Percentiles rank a stretch among this genome's conserved stretches.
phyloP scores from a whole-genome alignment of 495 filamentous ascomycete genomes.

The Penicillium steckii region DNA sequence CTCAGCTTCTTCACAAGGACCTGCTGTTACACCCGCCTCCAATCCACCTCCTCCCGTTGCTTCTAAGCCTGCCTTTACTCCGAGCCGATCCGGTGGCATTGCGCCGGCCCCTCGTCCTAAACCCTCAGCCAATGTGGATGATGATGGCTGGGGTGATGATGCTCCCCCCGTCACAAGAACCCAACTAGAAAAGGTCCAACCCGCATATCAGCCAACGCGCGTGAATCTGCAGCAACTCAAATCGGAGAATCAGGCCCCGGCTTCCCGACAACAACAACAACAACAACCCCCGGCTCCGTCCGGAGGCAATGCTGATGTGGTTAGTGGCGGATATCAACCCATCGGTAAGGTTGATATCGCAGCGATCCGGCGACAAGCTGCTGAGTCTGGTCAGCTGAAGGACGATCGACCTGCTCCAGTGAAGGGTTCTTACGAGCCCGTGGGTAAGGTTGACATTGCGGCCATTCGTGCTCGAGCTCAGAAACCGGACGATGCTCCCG shows the following conservation, averaged over 20 bases:
- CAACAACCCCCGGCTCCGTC: constrained; percentile 31
- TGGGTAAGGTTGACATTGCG: constrained; percentile 93
- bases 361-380: constrained; percentile 77
- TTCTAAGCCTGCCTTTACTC: constrained; percentile 87
- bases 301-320: constrained; percentile 58
- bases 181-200: constrained; percentile 86
- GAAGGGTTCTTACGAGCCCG: constrained; percentile 88
- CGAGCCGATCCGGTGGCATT: constrained; percentile 65
- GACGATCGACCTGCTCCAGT: constrained; percentile 80
- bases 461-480: constrained; percentile 83
- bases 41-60: constrained; percentile 68
- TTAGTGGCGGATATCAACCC: constrained; percentile 91
- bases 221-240: constrained; percentile 81
- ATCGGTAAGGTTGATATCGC: constrained; percentile 96
- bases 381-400: constrained; percentile 52
- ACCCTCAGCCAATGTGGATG: constrained; percentile 48
- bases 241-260: constrained; percentile 64
- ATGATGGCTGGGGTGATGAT: constrained; percentile 95
- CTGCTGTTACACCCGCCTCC: constrained; percentile 33
- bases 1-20: constrained; percentile 58
- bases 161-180: constrained; percentile 84
- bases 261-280: too few species aligned
- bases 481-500: constrained; percentile 51
- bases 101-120: constrained; percentile 56
- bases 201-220: constrained; percentile 91